Conservation (phyloP, 306 rosid genomes). For the Ochetophila trinervis region DNA sequence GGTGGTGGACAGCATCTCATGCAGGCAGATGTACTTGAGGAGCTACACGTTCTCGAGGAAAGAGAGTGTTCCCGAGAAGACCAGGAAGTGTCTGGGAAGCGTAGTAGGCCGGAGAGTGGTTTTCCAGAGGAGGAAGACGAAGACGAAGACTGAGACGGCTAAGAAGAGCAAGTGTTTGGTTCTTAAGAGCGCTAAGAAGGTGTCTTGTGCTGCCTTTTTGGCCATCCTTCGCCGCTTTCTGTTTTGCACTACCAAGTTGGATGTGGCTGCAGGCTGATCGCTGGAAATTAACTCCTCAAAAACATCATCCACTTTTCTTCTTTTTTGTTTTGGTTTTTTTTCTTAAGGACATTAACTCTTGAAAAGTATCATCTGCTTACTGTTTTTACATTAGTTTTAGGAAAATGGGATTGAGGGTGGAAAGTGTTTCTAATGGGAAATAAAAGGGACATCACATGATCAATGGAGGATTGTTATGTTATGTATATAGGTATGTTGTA, state of each 20-base stretch:
- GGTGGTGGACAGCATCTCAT: conserved; percentile 79
- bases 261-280: conserved; percentile 18
- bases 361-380: no score
- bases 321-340: no score
- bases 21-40: conserved; percentile 76
- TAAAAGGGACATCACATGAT: no score
- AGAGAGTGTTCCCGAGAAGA: conserved; percentile 64
- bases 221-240: conserved; percentile 33
- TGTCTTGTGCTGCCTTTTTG: conserved; percentile 26
- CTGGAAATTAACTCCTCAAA: no score
- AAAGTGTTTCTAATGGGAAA: no score
- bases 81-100: conserved; percentile 61
- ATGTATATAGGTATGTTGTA: no score
- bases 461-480: no score
- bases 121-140: not conserved
- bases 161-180: conserved; percentile 14
- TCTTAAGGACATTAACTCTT: no score
- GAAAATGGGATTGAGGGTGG: no score
- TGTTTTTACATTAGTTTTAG: no score
- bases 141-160: not conserved
- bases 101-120: conserved; percentile 12
- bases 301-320: no score
- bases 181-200: conserved; percentile 30
- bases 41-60: conserved; percentile 76
- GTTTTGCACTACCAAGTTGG: conserved; percentile 33